Conservation (phyloP, 495 filamentous ascomycete species). For the Aspergillus incahuasiensis region DNA sequence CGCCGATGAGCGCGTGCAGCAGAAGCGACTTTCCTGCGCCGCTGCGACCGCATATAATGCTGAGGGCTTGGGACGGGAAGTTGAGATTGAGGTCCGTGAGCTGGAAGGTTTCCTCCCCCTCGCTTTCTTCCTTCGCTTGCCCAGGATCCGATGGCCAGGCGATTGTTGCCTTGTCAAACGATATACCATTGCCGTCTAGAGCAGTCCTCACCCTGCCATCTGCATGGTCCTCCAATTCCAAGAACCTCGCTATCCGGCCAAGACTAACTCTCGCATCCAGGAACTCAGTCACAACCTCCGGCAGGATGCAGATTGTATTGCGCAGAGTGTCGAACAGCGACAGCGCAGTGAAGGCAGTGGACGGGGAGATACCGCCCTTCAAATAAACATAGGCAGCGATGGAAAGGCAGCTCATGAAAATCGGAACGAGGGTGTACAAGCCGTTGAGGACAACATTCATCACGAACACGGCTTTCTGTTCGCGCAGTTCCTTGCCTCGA, state of each 20-base stretch:
- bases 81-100: slow-evolving; percentile 58
- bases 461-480: slow-evolving; percentile 54
- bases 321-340: slow-evolving; percentile 62
- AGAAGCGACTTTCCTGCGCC: slow-evolving; percentile 64
- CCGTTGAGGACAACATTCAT: slow-evolving; percentile 40
- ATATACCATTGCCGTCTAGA: slow-evolving; percentile 37
- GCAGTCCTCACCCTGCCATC: slow-evolving; percentile 34
- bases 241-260: slow-evolving; percentile 59
- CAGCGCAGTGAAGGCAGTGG: slow-evolving; percentile 68
- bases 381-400: slow-evolving; percentile 57
- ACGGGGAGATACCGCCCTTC: slow-evolving; percentile 53
- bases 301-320: slow-evolving; percentile 55
- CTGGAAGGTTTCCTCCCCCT: slow-evolving; percentile 23
- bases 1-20: slow-evolving; percentile 57
- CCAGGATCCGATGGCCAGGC: slow-evolving; percentile 58
- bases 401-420: slow-evolving; percentile 61
- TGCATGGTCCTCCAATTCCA: slow-evolving; percentile 55
- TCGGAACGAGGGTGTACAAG: slow-evolving; percentile 61
- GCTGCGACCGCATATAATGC: slow-evolving; percentile 54
- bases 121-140: slow-evolving; percentile 39
- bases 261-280: slow-evolving; percentile 60
- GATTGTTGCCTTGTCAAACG: slow-evolving; percentile 58
- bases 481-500: slow-evolving; percentile 55
- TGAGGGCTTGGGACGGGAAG: slow-evolving; percentile 65
- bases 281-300: slow-evolving; percentile 60